These are phyloP conservation scores for Nidula niveotomentosa DNA, from an alignment of 1,284 basidiomycete genomes.

Conservation along the genomic window DNA sequence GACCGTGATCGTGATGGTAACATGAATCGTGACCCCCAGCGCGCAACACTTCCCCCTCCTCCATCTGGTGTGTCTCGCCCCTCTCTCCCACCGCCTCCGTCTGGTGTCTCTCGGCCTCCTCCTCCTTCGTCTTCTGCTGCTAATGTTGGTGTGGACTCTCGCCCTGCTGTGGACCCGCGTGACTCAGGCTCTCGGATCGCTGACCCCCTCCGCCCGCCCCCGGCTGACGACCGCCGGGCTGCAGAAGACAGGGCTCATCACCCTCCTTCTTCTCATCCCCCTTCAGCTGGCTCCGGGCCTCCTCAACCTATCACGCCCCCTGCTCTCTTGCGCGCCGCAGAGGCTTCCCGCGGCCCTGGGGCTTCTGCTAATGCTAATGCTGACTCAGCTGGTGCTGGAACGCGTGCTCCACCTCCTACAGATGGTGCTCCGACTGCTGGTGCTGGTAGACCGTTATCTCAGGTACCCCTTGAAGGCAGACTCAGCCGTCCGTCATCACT, in stretches of 20 bases:
- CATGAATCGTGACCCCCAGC: constrained; percentile 1
- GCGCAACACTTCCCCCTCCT: constrained; percentile 10
- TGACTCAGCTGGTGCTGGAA: not conserved
- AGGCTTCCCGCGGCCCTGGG: too few species aligned
- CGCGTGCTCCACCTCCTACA: not conserved
- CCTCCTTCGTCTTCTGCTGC: constrained; percentile 20
- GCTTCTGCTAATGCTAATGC: too few species aligned
- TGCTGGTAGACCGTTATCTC: not conserved
- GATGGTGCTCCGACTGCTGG: not conserved
- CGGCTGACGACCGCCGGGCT: not conserved
- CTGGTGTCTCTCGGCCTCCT: constrained; percentile 2
- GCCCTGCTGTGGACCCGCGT: constrained; percentile 18
- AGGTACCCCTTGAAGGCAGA: constrained; percentile 7
- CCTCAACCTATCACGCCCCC: too few species aligned
- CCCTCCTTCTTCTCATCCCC: constrained; percentile 6
- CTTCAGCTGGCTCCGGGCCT: too few species aligned
- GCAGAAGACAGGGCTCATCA: constrained; percentile 11
- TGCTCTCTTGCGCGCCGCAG: too few species aligned
- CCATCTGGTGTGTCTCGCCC: constrained; percentile 9
- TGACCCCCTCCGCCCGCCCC: not conserved
- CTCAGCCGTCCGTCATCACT: constrained; percentile 26
- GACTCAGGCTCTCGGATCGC: constrained; percentile 12
- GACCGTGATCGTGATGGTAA: not conserved
- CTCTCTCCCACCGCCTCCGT: not conserved
- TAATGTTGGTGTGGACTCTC: constrained; percentile 23